A percentile compares a stretch with the other conserved stretches of the same genome.
These are phyloP conservation scores for Massarina eburnea DNA, from an alignment of 2,329 filamentous ascomycete genomes.

Conservation along the genomic window DNA sequence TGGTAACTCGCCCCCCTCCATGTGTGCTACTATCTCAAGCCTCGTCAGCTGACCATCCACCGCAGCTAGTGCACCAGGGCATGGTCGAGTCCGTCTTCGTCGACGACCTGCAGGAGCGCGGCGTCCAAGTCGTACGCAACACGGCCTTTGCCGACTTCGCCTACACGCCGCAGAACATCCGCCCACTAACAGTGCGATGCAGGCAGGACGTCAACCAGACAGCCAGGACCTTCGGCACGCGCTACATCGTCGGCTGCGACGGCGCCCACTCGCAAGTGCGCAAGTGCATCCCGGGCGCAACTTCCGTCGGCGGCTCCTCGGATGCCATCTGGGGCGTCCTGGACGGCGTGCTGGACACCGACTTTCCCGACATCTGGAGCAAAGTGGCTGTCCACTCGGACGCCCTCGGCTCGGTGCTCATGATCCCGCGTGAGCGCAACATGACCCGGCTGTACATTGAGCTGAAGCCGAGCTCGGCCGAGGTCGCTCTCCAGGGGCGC, in stretches of 20 bases:
- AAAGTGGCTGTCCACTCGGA: conserved; percentile 71
- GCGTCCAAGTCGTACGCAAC: conserved; percentile 64
- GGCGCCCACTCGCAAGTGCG: conserved; percentile 72
- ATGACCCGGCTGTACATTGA: conserved; percentile 66
- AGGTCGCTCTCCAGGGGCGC: conserved; percentile 32
- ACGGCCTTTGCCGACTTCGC: conserved; percentile 61
- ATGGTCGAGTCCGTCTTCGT: conserved; percentile 74
- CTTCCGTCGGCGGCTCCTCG: conserved; percentile 51
- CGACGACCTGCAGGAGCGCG: conserved; percentile 66
- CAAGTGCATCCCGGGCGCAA: conserved; percentile 57
- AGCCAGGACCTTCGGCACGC: conserved; percentile 53
- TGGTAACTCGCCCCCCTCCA: no score
- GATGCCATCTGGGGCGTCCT: conserved; percentile 71
- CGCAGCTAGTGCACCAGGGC: conserved; percentile 70
- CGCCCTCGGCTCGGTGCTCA: conserved; percentile 68
- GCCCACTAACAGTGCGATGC: conserved; percentile 48
- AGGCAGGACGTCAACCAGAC: conserved; percentile 41
- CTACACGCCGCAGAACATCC: conserved; percentile 37
- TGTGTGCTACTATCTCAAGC: no score
- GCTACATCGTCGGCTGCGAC: conserved; percentile 72
- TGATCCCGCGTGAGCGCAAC: conserved; percentile 71
- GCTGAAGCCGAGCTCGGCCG: conserved; percentile 41
- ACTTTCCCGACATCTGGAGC: conserved; percentile 75
- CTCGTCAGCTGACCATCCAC: no score
- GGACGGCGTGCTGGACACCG: conserved; percentile 69